Base-by-base conservation (phyloP, 768 basidiomycete species). In the Tubosaeta sp. region DNA sequence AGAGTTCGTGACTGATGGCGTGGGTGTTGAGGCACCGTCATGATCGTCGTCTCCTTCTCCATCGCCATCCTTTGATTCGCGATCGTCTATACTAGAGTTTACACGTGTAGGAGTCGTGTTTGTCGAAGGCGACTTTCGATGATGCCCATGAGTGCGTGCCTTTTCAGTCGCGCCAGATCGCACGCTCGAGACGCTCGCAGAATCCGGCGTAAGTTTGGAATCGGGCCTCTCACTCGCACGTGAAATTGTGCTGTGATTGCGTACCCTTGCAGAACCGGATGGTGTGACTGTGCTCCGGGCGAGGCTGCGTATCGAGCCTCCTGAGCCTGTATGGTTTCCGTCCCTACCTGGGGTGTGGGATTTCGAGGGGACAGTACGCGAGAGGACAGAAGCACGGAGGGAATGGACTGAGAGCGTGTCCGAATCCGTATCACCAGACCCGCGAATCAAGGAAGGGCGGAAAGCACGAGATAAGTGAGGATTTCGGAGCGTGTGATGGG, bases 121-220 rank as follows among this genome's bases (percentile, higher is more conserved):
- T n/a, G 13, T 31, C 1, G 65, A 67, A 0, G 65, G 65, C 5
- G 49, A 60, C 43, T 55, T 67, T 2, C 56, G 55, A 41, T 66
- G 63, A 13, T 49, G 65, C 21, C 47, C 48, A 8, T 48, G 59
- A n/a, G 46, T 52, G 22, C 56, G 58, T 11, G 46, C 57, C 38
- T 62, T 69, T 30, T 66, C 66, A 6, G 58, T 57, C 4, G 47
- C 29, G 46, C 61, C 58, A n/a, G 60, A 58, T 36, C 67, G 60
- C 24, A 54, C 51, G 7, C 68, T 69, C 24, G 40, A 54, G 42
- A 60, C 30, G 8, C 67, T 68, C 24, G 59, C 57, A 31, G 65
- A 61, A 32, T 70, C 73, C 3, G 85, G 85, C 3, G 84, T 85
- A 9, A 88, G 72, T 60, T 89, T 88, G 6, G 86, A 88, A 56